Conservation (phyloP, 441 rosid genomes). For the Melianthus villosus region DNA sequence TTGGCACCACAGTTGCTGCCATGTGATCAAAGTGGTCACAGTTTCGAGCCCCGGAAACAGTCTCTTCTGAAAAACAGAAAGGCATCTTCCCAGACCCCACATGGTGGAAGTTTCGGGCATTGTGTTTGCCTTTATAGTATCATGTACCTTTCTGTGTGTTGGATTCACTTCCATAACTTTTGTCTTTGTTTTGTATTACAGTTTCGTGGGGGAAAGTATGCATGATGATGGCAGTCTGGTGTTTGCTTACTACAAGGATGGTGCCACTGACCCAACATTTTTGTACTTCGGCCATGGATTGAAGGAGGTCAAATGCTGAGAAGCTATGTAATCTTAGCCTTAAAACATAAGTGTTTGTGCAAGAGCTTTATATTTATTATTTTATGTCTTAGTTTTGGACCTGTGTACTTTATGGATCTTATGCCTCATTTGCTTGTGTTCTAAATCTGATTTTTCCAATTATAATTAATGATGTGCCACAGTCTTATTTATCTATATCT, state of each 20-base stretch:
- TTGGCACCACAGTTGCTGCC: too few relatives aligned
- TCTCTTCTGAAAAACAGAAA: too few relatives aligned
- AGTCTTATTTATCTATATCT: too few relatives aligned
- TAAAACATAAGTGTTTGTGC: slow-evolving; percentile 9
- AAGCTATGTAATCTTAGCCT: slow-evolving; percentile 2
- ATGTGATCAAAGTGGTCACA: too few relatives aligned
- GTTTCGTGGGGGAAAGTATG: slow-evolving; percentile 97
- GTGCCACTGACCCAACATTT: slow-evolving; percentile 85
- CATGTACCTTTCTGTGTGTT: not conserved
- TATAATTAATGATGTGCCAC: too few relatives aligned
- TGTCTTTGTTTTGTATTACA: slow-evolving; percentile 10
- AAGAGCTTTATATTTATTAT: slow-evolving; percentile 16
- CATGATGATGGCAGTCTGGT: slow-evolving; percentile 54
- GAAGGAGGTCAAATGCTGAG: slow-evolving; percentile 92
- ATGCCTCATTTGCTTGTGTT: slow-evolving; percentile 1
- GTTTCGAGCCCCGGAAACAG: too few relatives aligned
- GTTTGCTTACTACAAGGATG: slow-evolving; percentile 92
- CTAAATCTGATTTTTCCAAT: too few relatives aligned
- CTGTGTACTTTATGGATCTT: slow-evolving; percentile 4
- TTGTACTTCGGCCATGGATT: slow-evolving; percentile 64
- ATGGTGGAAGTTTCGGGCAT: too few relatives aligned
- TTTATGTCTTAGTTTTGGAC: not conserved
- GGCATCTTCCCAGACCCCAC: too few relatives aligned
- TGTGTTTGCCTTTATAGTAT: not conserved
- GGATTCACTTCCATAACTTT: not conserved